Conservation (phyloP, 2,329 filamentous ascomycete species). For the Trichoderma sp. region DNA sequence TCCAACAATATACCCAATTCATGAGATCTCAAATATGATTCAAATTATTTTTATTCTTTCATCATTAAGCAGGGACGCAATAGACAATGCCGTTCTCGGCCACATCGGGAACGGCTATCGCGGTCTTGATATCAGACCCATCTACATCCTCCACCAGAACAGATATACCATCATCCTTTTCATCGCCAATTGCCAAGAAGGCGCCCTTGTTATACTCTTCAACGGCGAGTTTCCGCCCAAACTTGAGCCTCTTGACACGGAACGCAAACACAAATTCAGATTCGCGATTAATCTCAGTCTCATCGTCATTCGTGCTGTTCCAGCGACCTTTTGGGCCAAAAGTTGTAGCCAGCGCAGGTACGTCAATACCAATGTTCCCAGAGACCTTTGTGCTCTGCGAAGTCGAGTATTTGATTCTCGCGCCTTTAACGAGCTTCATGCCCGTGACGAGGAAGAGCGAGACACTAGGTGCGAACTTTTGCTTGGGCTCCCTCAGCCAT, state of each 20-base stretch:
- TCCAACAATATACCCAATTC: background rate
- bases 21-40: background rate
- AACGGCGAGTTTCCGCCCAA: background rate
- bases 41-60: background rate
- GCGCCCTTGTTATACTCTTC: constrained; percentile 4
- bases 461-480: background rate
- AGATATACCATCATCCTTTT: background rate
- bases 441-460: constrained; percentile 10
- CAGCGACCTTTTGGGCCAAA: background rate
- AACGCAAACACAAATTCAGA: constrained; percentile 5
- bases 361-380: background rate
- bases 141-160: background rate
- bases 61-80: background rate
- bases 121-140: background rate
- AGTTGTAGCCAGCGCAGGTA: background rate
- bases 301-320: background rate
- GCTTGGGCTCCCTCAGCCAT: constrained; percentile 1
- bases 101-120: background rate
- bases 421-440: constrained; percentile 1
- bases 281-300: background rate
- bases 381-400: background rate
- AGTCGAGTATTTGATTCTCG: background rate
- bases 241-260: background rate
- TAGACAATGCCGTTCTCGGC: background rate
- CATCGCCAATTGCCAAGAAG: background rate